Conservation (phyloP, 2,329 filamentous ascomycete genomes). For the Juglanconis juglandina region DNA sequence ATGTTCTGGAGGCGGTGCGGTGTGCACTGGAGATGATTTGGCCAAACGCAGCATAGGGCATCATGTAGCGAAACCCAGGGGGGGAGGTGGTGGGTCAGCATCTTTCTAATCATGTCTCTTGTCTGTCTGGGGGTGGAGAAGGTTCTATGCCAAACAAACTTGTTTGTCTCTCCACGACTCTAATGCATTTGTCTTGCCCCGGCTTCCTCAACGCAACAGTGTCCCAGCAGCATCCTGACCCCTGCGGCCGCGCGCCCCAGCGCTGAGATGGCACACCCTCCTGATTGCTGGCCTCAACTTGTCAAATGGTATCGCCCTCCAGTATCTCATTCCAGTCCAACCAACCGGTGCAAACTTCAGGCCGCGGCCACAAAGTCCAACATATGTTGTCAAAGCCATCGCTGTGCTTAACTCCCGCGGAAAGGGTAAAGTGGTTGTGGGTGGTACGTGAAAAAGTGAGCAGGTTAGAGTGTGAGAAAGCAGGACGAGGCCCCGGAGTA, state of each 20-base stretch:
- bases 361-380: not conserved
- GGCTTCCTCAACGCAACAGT: not conserved
- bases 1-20: too few relatives aligned
- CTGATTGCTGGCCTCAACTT: not conserved
- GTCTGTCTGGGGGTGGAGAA: constrained; percentile 15
- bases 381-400: constrained; percentile 1
- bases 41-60: too few relatives aligned
- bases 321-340: not conserved
- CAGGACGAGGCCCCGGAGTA: not conserved
- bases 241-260: not conserved
- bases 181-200: constrained; percentile 18
- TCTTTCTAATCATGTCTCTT: constrained; percentile 20
- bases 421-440: not conserved
- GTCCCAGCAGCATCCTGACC: not conserved
- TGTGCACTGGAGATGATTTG: too few relatives aligned
- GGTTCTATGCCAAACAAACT: constrained; percentile 20
- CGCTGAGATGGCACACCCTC: not conserved
- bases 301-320: not conserved
- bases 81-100: not conserved
- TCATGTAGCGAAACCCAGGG: too few relatives aligned
- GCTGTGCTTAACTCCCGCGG: constrained; percentile 6
- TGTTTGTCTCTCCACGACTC: constrained; percentile 16
- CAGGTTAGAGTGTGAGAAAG: not conserved
- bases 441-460: not conserved
- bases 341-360: not conserved